Conservation (phyloP, 73 alveolate genomes). For the Paramecium primaurelia region DNA sequence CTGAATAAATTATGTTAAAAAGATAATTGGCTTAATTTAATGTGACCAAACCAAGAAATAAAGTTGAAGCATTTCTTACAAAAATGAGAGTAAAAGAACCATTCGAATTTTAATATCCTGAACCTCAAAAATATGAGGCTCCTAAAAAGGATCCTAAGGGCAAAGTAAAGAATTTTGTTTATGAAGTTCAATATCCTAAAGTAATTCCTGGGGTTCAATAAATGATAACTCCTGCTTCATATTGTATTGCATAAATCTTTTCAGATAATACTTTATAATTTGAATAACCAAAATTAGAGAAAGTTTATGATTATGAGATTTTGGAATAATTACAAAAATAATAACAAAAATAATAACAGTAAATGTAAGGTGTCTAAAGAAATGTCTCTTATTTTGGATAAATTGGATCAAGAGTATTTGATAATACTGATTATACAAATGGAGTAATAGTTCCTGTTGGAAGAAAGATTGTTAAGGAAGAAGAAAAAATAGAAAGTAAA, state of each 20-base stretch:
- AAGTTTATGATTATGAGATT: neutral
- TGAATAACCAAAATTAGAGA: neutral
- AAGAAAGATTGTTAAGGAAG: neutral
- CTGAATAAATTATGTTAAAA: neutral
- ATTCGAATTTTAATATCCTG: neutral
- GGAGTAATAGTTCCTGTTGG: neutral
- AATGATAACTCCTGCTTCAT: slow-evolving; percentile 8
- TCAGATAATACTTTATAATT: neutral
- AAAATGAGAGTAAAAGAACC: neutral
- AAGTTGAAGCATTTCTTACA: neutral
- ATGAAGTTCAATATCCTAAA: neutral
- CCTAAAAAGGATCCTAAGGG: neutral
- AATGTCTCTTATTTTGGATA: neutral
- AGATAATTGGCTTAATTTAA: neutral
- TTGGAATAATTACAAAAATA: neutral
- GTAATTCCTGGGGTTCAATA: neutral
- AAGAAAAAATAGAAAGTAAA: neutral
- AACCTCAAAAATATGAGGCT: neutral
- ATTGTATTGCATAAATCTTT: neutral
- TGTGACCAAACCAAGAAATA: neutral
- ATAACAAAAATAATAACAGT: neutral
- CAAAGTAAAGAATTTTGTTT: neutral
- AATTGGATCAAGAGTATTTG: neutral
- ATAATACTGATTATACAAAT: neutral
- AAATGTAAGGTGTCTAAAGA: neutral